Base-by-base conservation (phyloP, 2,329 filamentous ascomycete species). In the Xenosphaeropsis pyriputrescens region DNA sequence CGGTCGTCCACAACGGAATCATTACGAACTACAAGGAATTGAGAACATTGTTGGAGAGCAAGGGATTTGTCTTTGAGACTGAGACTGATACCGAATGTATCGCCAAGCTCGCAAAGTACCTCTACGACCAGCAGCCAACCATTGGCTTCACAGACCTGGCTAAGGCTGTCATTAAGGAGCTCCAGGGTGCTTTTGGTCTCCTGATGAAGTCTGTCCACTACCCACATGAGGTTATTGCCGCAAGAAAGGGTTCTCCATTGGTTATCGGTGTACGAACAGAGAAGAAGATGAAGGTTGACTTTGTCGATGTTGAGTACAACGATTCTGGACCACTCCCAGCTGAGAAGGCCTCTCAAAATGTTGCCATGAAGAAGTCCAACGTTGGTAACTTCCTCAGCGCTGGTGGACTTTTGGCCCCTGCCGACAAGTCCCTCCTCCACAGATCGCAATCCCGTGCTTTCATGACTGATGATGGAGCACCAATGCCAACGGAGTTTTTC, bases 11-110 rank as follows among this genome's bases (percentile, higher is more conserved):
- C 80, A 98, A 98, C 66, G 91, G 91, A 58, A 98, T 98, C 72
- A 98, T 98, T 65, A 98, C 91, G 69, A 98, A 98, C 75, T 98
- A 98, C 77, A 98, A 98, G 74, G 91, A 98, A 68, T 70, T 98
- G 54, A 94, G 89, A 77, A 85, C 82, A 45, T 78, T 98, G 46
- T 74, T 98, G 50, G 75, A 81, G 65, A 73, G 72, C 70, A 98
- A 96, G 75, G 91, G 91, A 58, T 93, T 94, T 78, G 82, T 79
- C 57, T 98, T 98, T 60, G 91, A 98, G 78, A 98, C 91, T 37
- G 89, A 98, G 65, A 98, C 91, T 49, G 91, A 98, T 58, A 98
- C 91, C 38, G 91, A 98, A 68, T 95, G 89, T 63, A 98, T 98
- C 63, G 91, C 91, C 50, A 98, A 96, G 72, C 78, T 98, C 50